A percentile compares a stretch with the other conserved stretches of the same genome.
phyloP scores from a whole-genome alignment of 2,329 filamentous ascomycete species.

The Microsporum canis region DNA sequence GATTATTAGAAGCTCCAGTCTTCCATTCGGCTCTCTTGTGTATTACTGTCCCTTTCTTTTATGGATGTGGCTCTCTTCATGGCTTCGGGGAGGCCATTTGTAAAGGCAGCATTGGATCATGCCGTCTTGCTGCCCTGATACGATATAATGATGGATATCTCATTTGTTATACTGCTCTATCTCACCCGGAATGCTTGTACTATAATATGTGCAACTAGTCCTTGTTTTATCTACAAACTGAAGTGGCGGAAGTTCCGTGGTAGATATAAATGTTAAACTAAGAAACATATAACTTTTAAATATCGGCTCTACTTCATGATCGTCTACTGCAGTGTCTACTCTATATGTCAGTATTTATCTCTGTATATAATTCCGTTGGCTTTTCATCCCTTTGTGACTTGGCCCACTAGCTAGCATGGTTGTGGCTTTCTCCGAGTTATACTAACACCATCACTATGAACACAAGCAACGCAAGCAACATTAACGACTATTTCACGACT shows the following conservation, averaged over 20 bases:
- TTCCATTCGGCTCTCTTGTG: background rate
- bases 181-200: background rate
- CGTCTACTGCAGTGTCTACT: background rate
- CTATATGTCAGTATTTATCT: background rate
- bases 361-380: background rate
- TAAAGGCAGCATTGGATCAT: background rate
- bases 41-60: background rate
- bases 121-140: background rate
- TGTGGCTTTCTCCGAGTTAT: background rate
- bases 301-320: background rate
- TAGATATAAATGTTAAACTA: background rate
- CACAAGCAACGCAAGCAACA: background rate
- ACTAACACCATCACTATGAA: background rate
- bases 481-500: background rate
- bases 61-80: background rate
- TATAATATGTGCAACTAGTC: background rate
- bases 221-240: background rate
- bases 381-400: background rate
- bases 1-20: slow-evolving; percentile 48
- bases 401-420: background rate
- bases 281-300: background rate
- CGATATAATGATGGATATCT: slow-evolving; percentile 5
- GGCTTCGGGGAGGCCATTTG: background rate
- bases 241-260: background rate
- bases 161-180: background rate